Base-by-base conservation (phyloP, 1,284 basidiomycete species). In the Puccinia horiana region DNA sequence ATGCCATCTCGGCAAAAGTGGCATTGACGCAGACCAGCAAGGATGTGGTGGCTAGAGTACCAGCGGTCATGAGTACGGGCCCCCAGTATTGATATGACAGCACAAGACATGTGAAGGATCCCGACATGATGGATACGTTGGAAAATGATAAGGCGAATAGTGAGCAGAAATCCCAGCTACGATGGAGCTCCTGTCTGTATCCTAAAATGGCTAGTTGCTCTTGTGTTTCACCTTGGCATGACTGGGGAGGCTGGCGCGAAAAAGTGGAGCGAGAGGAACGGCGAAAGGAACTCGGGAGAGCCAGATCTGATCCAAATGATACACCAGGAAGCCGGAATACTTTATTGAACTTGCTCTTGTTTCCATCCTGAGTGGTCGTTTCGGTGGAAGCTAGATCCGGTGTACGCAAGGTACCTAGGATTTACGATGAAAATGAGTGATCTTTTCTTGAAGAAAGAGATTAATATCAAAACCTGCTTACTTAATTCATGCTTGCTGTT, bases 91-190 rank as follows among this genome's bases (percentile, higher is more conserved):
- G 20, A 12, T 73, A 54, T 3, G 23, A 42, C 18, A 26, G 0
- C 26, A 42, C n/a, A 23, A 82, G 52, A 0, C 29, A 47, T 32
- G 61, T 42, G 18, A 82, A 76, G 29, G 80, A 18, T 12, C 58
- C 73, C 16, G n/a, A 42, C 6, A 67, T 3, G 32, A 76, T 32
- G 5, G 54, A 18, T n/a, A 82, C 32, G 63, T 82, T 82, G 47
- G 40, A 37, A n/a, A 54, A 76, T 9, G 72, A 49, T 14, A 82
- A 63, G 29, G 61, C 52, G 54, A 69, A 67, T 42, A 67, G 58
- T 11, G 80, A 67, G 58, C 70, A 75, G 74, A 76, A 82, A 67
- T 76, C 80, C 80, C 80, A 82, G 26, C 47, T 67, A 6, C 80
- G 80, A 54, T 67, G n/a, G 20, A 82, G 61, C 44, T 75, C 80